A percentile compares a stretch with the other conserved stretches of the same genome.
These are phyloP conservation scores for Barnettozyma siamensis DNA, from an alignment of 805 yeast genomes.

Conservation along the genomic window DNA sequence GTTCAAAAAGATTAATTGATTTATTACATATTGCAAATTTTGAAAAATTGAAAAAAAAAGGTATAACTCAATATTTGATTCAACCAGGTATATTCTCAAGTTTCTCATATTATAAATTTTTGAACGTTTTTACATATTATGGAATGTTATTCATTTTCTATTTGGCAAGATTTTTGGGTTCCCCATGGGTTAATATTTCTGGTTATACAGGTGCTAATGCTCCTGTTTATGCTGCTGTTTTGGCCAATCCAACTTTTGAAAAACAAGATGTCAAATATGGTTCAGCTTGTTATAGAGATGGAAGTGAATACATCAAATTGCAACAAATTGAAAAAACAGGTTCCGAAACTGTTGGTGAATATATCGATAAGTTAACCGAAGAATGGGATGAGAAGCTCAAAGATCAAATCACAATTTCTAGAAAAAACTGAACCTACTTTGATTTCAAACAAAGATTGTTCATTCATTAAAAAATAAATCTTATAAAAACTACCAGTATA, in stretches of 20 bases:
- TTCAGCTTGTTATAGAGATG: constrained; percentile 61
- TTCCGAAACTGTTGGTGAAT: constrained; percentile 56
- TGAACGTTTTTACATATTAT: constrained; percentile 73
- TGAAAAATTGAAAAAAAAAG: constrained; percentile 41
- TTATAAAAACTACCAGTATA: background rate
- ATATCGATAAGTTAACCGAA: constrained; percentile 46
- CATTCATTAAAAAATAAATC: background rate
- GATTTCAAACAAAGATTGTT: background rate
- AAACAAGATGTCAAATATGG: constrained; percentile 58
- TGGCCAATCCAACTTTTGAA: constrained; percentile 42
- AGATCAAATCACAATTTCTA: constrained; percentile 55
- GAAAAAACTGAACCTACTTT: constrained; percentile 10
- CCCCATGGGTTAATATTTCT: constrained; percentile 82
- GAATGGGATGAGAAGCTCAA: constrained; percentile 76
- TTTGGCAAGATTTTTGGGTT: constrained; percentile 74
- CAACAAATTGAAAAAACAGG: constrained; percentile 60
- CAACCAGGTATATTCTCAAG: constrained; percentile 95
- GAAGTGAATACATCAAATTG: constrained; percentile 55
- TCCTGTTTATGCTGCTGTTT: constrained; percentile 59
- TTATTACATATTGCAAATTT: constrained; percentile 72
- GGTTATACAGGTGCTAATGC: constrained; percentile 92
- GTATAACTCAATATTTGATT: constrained; percentile 67
- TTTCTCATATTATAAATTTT: constrained; percentile 66
- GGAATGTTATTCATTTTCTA: constrained; percentile 86
- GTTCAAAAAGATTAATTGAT: constrained; percentile 84